Evolutionary conservation across 805 yeast genomes (phyloP), one percentile per base, ranked within the genome.

Genomic region (Pichia cephalocereana): DNA sequence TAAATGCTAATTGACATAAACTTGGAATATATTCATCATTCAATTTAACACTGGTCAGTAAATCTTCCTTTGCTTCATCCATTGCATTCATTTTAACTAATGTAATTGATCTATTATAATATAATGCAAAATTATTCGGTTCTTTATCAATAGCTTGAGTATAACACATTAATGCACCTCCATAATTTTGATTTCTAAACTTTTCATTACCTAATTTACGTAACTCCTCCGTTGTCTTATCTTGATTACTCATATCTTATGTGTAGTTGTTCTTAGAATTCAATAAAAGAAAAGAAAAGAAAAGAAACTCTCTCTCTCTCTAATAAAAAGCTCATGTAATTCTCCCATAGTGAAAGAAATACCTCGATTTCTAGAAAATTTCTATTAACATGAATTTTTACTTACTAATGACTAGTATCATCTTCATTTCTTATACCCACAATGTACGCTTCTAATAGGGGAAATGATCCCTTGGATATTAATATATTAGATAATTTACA

Each of bases 51-150:
- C 74, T 65, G 28, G 54, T 63, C 23, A 50, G 31, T 31, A 70
- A 52, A 52, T 71, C 76, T 7, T 49, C 52, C 31, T 65, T 63
- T 1, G 75, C 72, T 38, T 62, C 65, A 2, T 65, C 64, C 49
- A 59, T 58, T 14, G 64, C 52, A 28, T 66, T 68, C 44, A 69
- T 49, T 37, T 64, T 62, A 26, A 69, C 65, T 47, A 63, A 64
- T 11, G 69, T 65, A 2, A 74, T 73, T 3, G 72, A 72, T 47
- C 76, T 58, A 54, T 69, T 69, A 26, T 69, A 66, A 36, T 66
- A 62, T 8, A 71, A 43, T 4, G 68, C 59, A 45, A 60, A 60
- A 26, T 66, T 60, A 5, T 53, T 45, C 23, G 72, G 70, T 37
- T 66, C 67, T 7, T 56, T 44, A 11, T 52, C 49, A 4, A 71